Evolutionary conservation across 2,329 filamentous ascomycete species (phyloP), one percentile per base, ranked within the genome.

Genomic region (Xylariaceae sp.): DNA sequence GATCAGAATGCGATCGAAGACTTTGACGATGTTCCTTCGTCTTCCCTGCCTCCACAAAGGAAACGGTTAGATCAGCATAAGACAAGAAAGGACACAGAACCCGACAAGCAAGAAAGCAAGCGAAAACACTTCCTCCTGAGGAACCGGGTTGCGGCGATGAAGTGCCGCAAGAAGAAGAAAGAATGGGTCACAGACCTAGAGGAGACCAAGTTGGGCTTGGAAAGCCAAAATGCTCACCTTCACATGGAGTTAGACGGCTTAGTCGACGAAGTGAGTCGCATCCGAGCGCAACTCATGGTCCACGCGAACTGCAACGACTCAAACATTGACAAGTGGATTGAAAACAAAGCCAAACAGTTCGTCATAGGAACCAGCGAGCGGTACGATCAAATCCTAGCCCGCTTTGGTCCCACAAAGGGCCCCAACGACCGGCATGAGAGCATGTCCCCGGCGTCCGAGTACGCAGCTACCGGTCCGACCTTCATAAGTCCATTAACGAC

Each of bases 71-170:
- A 49, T 23, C 54, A 69, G 32, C 63, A 63, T 21, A 71, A 52
- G 43, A 57, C 55, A 5, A 62, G 53, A 24, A 60, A 53, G 44
- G 53, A 67, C 46, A 15, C 3, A 9, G 36, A 52, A 10, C 44
- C 48, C 21, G 61, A 57, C 1, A 67, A 61, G 3, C 73, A 77
- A 8, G 69, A 72, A 1, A 66, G 66, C 6, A 83, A 81, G 62
- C 76, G 82, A 23, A 77, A 75, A 56, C 80, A 79, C 57, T 86
- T 85, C 61, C 77, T 90, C 0, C 85, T 89, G 70, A 82, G 87
- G 55, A 92, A 92, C 68, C 80, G 88, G 8, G 74, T 88, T 2
- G 88, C 88, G 0, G 88, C 88, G 1, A 87, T 84, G 67, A 91
- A 90, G 66, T 91, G 87, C 65, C 82, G 88, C 3, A 81, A 87